Evolutionary conservation across 148 eudicot genomes (phyloP).

Genomic region (Rhododendron henanense): DNA sequence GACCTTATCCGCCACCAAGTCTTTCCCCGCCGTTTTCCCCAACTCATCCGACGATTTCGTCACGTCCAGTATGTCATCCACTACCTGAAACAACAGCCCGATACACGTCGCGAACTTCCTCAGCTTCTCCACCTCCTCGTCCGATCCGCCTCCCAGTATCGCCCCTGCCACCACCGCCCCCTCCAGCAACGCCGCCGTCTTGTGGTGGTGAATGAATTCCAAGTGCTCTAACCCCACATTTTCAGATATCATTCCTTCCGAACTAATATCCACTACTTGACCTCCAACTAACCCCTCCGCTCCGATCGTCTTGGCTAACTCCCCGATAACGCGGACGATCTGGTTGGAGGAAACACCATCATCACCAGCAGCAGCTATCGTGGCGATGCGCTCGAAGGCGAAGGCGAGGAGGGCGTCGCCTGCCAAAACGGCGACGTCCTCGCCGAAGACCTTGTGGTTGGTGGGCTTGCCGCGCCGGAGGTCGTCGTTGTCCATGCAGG

Average conservation of each 20-base stretch:
- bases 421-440: conserved; percentile 38
- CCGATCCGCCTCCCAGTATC: conserved; percentile 27
- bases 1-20: conserved; percentile 27
- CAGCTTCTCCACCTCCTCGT: conserved; percentile 26
- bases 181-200: conserved; percentile 32
- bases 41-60: conserved; percentile 35
- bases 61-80: conserved; percentile 39
- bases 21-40: conserved; percentile 42
- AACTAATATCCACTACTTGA: conserved; percentile 34
- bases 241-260: conserved; percentile 11
- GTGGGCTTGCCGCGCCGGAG: conserved; percentile 43
- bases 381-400: conserved; percentile 27
- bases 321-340: conserved; percentile 17
- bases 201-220: conserved; percentile 37
- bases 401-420: conserved; percentile 34
- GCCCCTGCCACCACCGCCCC: conserved; percentile 32
- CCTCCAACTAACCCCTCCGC: conserved; percentile 36
- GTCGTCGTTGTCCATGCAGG: conserved; percentile 47
- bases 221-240: conserved; percentile 27
- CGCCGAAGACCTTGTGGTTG: conserved; percentile 35
- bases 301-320: conserved; percentile 29
- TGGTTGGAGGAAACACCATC: conserved; percentile 10
- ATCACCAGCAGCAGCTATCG: background rate
- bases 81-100: conserved; percentile 42
- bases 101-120: conserved; percentile 33